phyloP scores from a whole-genome alignment of 768 basidiomycete genomes.

The Amanita phalloides region DNA sequence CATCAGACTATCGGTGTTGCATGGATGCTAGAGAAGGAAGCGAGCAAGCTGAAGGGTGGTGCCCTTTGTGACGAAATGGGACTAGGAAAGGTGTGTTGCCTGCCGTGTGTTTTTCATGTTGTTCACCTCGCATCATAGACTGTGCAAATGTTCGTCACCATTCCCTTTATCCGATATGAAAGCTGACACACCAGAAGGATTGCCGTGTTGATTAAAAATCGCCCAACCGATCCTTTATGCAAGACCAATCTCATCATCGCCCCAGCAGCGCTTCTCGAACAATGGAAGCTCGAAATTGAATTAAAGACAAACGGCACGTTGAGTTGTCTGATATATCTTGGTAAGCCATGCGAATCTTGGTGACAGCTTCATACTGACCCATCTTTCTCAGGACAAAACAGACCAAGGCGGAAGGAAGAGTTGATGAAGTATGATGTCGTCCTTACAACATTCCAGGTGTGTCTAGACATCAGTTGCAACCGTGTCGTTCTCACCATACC shows the following conservation, averaged over 20 bases:
- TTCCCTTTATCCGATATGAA: background rate
- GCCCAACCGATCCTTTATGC: conserved; percentile 32
- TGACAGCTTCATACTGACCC: conserved; percentile 3
- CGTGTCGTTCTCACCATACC: background rate
- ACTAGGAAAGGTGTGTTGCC: conserved; percentile 39
- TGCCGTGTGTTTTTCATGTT: background rate
- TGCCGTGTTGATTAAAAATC: conserved; percentile 45
- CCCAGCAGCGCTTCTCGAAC: conserved; percentile 53
- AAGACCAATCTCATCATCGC: conserved; percentile 64
- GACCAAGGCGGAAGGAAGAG: conserved; percentile 33
- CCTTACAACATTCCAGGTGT: conserved; percentile 41
- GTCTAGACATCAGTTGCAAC: conserved; percentile 3
- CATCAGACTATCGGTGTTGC: conserved; percentile 55
- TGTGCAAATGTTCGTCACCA: conserved; percentile 30
- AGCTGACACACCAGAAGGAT: conserved; percentile 28
- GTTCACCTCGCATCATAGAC: conserved; percentile 21
- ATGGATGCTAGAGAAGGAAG: conserved; percentile 50
- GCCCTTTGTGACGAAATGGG: conserved; percentile 49
- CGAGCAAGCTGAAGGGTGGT: conserved; percentile 30
- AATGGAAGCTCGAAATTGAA: conserved; percentile 56
- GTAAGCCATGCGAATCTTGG: conserved; percentile 11
- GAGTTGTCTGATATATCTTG: conserved; percentile 55
- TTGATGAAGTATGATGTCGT: conserved; percentile 51
- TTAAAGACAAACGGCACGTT: conserved; percentile 39
- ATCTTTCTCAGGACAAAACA: conserved; percentile 26